These are phyloP conservation scores for Phytophthora podocarpi DNA, from an alignment of 352 stramenopile genomes.

Conservation along the genomic window DNA sequence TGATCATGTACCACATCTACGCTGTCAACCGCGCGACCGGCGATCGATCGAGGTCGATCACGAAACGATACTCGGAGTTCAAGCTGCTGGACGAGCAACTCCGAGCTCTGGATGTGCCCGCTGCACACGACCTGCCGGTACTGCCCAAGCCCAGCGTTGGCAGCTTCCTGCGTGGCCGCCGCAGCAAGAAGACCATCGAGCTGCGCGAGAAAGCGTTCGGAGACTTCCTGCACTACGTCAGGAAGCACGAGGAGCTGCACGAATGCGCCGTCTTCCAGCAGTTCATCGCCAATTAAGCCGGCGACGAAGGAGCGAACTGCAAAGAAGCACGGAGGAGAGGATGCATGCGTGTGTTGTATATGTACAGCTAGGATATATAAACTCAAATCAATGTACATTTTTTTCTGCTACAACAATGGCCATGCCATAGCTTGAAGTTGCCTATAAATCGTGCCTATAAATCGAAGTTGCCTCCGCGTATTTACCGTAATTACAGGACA, in stretches of 20 bases:
- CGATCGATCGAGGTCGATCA: slow-evolving; percentile 25
- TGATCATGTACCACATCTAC: slow-evolving; percentile 68
- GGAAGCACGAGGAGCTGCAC: slow-evolving; percentile 40
- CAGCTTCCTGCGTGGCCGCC: slow-evolving; percentile 52
- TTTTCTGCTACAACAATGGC: too few species aligned
- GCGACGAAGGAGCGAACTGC: neutral
- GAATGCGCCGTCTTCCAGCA: slow-evolving; percentile 57
- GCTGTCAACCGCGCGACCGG: slow-evolving; percentile 25
- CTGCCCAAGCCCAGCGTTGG: slow-evolving; percentile 46
- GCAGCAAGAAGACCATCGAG: slow-evolving; percentile 55
- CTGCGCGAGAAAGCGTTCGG: slow-evolving; percentile 56
- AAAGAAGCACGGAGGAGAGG: neutral
- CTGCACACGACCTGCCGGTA: slow-evolving; percentile 31
- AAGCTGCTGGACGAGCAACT: slow-evolving; percentile 54
- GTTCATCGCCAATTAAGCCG: slow-evolving; percentile 48
- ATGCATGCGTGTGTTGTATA: slow-evolving; percentile 20
- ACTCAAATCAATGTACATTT: slow-evolving; percentile 19
- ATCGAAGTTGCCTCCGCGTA: too few species aligned
- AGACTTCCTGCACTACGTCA: slow-evolving; percentile 53
- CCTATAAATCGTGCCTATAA: too few species aligned
- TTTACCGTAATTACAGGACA: too few species aligned
- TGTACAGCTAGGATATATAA: slow-evolving; percentile 21
- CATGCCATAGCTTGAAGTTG: slow-evolving; percentile 13
- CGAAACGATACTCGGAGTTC: slow-evolving; percentile 67
- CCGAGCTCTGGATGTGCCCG: slow-evolving; percentile 33